Evolutionary conservation across 345 rosid species (phyloP).

Genomic region (Psidium guajava): DNA sequence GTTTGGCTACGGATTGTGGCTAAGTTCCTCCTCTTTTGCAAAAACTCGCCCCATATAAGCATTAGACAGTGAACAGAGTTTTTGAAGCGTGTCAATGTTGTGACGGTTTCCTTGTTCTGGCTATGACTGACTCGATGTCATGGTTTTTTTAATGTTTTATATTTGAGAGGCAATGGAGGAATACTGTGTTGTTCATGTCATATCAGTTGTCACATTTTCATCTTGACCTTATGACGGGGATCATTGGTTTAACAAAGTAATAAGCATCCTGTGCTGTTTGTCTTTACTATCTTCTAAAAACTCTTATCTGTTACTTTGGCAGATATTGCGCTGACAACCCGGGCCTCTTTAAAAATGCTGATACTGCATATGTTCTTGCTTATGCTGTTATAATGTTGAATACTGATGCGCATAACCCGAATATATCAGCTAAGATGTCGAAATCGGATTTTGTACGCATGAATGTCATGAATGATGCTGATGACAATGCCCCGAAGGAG

Average conservation of each 20-base stretch:
- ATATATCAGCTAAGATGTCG: conserved; percentile 98
- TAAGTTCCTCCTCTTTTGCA: not conserved
- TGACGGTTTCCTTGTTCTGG: not conserved
- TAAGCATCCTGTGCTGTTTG: not conserved
- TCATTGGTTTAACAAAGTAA: not conserved
- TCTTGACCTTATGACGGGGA: not conserved
- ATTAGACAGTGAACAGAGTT: not conserved
- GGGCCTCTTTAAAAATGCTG: conserved; percentile 91
- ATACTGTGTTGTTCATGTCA: not conserved
- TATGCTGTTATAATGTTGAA: conserved; percentile 97
- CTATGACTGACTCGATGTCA: not conserved
- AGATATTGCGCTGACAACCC: conserved; percentile 97
- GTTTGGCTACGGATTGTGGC: not conserved
- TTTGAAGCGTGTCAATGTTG: not conserved
- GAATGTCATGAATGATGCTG: conserved; percentile 71
- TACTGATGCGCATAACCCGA: conserved; percentile 92
- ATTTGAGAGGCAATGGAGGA: not conserved
- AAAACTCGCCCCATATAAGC: not conserved
- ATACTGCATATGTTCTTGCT: conserved; percentile 99
- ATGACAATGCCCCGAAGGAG: conserved; percentile 71
- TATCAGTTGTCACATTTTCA: not conserved
- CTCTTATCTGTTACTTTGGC: conserved; percentile 9
- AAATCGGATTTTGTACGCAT: conserved; percentile 84
- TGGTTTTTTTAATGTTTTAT: not conserved
- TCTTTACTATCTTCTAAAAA: not conserved